phyloP scores from a whole-genome alignment of 2,329 filamentous ascomycete species.

The Fusarium aywerte region DNA sequence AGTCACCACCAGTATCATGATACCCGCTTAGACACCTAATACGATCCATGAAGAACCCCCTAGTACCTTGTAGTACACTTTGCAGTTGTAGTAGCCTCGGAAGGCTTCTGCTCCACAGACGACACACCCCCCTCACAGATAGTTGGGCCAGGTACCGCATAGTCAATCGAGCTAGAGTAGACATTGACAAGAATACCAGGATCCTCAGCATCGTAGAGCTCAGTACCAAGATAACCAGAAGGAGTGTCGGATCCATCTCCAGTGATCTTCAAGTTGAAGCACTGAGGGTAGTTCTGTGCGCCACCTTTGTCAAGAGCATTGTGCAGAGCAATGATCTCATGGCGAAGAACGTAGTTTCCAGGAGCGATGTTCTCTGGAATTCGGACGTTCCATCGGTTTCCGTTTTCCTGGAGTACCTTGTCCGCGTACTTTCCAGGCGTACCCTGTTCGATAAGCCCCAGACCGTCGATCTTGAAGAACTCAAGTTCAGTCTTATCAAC shows the following conservation, averaged over 20 bases:
- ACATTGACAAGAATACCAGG: constrained; percentile 52
- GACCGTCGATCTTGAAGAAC: constrained; percentile 60
- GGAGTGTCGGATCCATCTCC: constrained; percentile 54
- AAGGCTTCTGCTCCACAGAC: constrained; percentile 44
- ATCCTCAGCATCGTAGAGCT: constrained; percentile 52
- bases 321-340: constrained; percentile 67
- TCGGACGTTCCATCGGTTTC: constrained; percentile 62
- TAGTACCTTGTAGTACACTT: constrained; percentile 38
- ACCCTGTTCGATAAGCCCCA: constrained; percentile 53
- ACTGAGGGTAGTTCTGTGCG: constrained; percentile 65
- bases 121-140: constrained; percentile 43
- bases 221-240: constrained; percentile 49
- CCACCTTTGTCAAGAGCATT: constrained; percentile 54
- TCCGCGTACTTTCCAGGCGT: constrained; percentile 54
- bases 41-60: neutral
- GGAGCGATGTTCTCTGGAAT: constrained; percentile 59
- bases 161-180: constrained; percentile 45
- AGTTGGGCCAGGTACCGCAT: constrained; percentile 50
- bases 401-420: constrained; percentile 60
- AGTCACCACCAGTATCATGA: neutral
- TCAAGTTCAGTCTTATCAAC: constrained; percentile 56
- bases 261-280: constrained; percentile 61
- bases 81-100: constrained; percentile 41
- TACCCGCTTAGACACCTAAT: neutral
- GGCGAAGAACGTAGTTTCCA: constrained; percentile 66